These are phyloP conservation scores for Aspergillus pseudoterreus DNA, from an alignment of 2,329 filamentous ascomycete species.

Conservation along the genomic window DNA sequence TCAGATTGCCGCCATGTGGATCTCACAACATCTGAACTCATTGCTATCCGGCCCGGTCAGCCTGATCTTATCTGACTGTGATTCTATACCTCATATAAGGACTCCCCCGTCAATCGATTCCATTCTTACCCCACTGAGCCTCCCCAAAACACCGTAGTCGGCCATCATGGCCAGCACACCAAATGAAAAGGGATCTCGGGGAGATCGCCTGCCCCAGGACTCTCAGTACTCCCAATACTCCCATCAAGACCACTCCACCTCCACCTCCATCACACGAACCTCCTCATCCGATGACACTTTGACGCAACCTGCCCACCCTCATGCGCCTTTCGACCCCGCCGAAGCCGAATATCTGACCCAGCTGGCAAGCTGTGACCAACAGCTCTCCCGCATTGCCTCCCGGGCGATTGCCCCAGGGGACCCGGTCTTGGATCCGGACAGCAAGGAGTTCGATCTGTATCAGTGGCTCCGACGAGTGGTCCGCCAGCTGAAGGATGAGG, in stretches of 20 bases:
- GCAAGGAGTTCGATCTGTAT: slow-evolving; percentile 7
- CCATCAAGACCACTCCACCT: background rate
- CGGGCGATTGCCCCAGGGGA: slow-evolving; percentile 1
- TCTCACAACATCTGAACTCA: too few species aligned
- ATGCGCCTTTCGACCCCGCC: background rate
- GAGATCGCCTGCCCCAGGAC: background rate
- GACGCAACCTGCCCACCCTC: background rate
- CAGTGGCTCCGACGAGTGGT: slow-evolving; percentile 5
- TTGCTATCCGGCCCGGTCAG: too few species aligned
- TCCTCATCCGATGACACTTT: background rate
- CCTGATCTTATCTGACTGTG: background rate
- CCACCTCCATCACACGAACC: background rate
- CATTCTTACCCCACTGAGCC: background rate
- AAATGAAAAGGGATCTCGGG: background rate
- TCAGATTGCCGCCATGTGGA: too few species aligned
- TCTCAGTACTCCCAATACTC: too few species aligned
- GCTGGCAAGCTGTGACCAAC: background rate
- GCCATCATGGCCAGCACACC: background rate
- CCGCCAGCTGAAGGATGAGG: background rate
- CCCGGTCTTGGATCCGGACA: slow-evolving; percentile 5
- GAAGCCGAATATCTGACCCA: background rate
- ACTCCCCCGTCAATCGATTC: background rate
- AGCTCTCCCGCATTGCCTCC: background rate
- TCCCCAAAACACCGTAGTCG: background rate
- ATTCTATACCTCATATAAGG: background rate